Evolutionary conservation across 169 alveolate genomes (phyloP), one percentile per base, ranked within the genome.

Genomic region (Plasmodium blacklocki): DNA sequence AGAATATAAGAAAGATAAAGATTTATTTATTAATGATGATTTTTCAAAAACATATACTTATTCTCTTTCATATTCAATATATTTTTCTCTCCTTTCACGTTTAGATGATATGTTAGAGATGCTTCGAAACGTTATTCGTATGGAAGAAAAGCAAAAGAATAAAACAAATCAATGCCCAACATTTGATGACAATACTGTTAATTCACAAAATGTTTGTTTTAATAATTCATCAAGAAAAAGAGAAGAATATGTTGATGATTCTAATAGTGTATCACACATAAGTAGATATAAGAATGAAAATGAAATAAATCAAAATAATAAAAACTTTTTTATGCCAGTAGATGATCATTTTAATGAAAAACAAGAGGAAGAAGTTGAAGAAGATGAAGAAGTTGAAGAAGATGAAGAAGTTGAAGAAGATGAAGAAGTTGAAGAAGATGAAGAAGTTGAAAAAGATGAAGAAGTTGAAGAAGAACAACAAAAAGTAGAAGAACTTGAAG

Each of bases 41-140:
- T 78, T 78, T 18, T 54, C 80, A 39, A 78, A 67, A 29, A 66
- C 14, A 1, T 76, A 4, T 45, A 3, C 12, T 0, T 76, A 76
- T 43, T 76, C 89, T 14, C 8, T 66, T 54, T 78, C 89, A 3
- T 78, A 23, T 45, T 78, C 89, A 43, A 58, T 78, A 15, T 78
- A 78, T 47, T 60, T 66, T 58, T 78, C 89, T 11, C 23, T 78
- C 7, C 58, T 78, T 52, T 66, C 26, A 12, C 66, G 68, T 58
- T 9, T 78, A n/a, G 89, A 78, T 23, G 89, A 78, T 23, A 7
- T 78, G 26, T 66, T 78, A 3, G 80, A 78, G 56, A 78, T 78
- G 89, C 15, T 78, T 14, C 39, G 89, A 43, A 64, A 32, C 0
- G 32, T 15, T 8, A 26, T 78, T 23, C 15, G 45, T 15, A 32